Evolutionary conservation across 2,329 filamentous ascomycete species (phyloP), one percentile per base, ranked within the genome.

Genomic region (Colletotrichum trifolii): DNA sequence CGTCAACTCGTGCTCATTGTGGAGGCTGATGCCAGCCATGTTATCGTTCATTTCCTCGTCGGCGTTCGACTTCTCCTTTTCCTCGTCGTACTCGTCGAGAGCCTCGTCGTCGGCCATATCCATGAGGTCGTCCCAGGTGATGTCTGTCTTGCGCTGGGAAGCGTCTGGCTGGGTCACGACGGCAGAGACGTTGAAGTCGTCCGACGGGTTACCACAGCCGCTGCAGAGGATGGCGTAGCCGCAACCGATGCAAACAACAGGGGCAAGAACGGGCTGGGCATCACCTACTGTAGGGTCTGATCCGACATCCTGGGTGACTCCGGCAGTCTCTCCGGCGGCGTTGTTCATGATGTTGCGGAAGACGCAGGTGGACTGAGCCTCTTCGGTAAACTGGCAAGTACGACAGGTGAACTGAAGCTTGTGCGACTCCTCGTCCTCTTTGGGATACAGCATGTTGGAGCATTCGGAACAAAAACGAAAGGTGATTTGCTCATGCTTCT

Each of bases 401-500:
- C 95, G 92, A 84, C 96, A 99, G 69, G 93, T 94, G 81, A 96
- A 99, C 83, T 97, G 91, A 71, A 99, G 89, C 73, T 89, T 90
- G 82, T 92, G 92, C 67, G 89, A 89, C 67, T 90, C 85, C 68
- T 91, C 89, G 79, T 99, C 94, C 83, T 99, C 96, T 81, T 96
- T 96, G 54, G 96, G 96, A 76, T 98, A 98, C 60, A 99, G 85
- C 87, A 99, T 92, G 85, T 99, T 99, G 73, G 94, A 97, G 83
- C 96, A 99, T 85, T 99, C 96, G 72, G 93, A 94, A 84, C 96
- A 99, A 86, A 99, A 99, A 74, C 93, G 91, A 81, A 98, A 99
- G 52, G 93, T 94, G 79, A 98, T 94, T 78, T 97, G 93, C 80
- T 95, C 89, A 69, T 83, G 82, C 71, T 82, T 82, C 73, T 84